Percentiles rank a stretch among this genome's conserved stretches.
These are phyloP conservation scores for Macaranga tanarius DNA, from an alignment of 441 rosid genomes.

Conservation along the genomic window DNA sequence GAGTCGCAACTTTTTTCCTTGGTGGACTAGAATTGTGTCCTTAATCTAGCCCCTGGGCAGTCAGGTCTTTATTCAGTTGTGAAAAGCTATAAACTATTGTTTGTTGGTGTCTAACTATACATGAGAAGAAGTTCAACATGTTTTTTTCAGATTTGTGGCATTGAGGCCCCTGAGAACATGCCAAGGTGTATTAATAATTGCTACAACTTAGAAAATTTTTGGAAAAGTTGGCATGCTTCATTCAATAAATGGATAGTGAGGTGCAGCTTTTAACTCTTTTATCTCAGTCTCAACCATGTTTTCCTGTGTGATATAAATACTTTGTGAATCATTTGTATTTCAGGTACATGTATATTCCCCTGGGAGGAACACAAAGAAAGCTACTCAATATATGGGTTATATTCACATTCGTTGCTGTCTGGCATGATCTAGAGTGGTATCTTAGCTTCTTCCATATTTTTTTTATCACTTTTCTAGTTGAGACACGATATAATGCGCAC, in stretches of 20 bases:
- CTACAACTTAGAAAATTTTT: constrained; percentile 86
- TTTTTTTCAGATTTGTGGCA: constrained; percentile 63
- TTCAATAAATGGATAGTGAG: constrained; percentile 98
- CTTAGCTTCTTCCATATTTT: constrained; percentile 12
- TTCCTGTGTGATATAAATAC: constrained; percentile 9
- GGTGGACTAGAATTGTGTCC: constrained; percentile 3
- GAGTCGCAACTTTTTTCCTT: neutral
- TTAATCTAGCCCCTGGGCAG: constrained; percentile 3
- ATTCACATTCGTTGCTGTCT: constrained; percentile 91
- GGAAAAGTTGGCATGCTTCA: constrained; percentile 99
- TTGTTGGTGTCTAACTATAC: neutral
- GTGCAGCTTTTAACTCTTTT: constrained; percentile 36
- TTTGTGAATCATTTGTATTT: constrained; percentile 18
- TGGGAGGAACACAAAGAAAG: constrained; percentile 83
- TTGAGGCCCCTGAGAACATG: constrained; percentile 93
- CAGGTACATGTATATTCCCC: constrained; percentile 97
- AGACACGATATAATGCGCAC: constrained; percentile 1
- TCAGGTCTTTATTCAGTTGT: constrained; percentile 2
- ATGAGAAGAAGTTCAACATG: constrained; percentile 6
- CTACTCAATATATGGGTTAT: constrained; percentile 82
- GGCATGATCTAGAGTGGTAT: constrained; percentile 99
- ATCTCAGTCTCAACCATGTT: constrained; percentile 11
- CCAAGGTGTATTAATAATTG: constrained; percentile 87
- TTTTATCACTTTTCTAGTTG: neutral
- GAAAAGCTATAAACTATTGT: neutral